Evolutionary conservation across 2,329 filamentous ascomycete genomes (phyloP), one percentile per base, ranked within the genome.

Genomic region (Fusarium sp.): DNA sequence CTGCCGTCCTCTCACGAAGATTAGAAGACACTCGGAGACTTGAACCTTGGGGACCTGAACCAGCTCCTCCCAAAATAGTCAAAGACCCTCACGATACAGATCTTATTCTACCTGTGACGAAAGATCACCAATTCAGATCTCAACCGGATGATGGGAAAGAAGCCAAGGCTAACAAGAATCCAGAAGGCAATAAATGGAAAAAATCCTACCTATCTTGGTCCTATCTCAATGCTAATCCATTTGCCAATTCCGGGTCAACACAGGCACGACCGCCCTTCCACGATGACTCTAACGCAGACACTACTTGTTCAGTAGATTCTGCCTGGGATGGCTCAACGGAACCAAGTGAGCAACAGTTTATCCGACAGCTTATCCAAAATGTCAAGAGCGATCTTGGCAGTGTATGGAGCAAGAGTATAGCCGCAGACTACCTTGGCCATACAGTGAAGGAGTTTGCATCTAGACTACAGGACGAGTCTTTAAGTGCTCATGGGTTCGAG

Each of bases 381-480:
- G 14, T 58, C 0, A 51, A 31, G 23, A 2, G 18, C 6, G 14
- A 42, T 23, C 11, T 42, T 23, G 40, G 40, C 40, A 42, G 18
- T 13, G 23, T 4, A 13, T 4, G 3, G 11, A 11, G 40, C 2
- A 6, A 36, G 29, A 4, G 49, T 2, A 13, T 58, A 1, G 40
- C n/a, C 0, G n/a, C 9, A n/a, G 36, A 13, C 1, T 46, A 46
- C 10, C 46, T 63, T 14, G 29, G 29, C 2, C 4, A 13, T 6
- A 18, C 6, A 0, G 13, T 64, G 9, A 4, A 13, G 4, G 42
- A 51, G 1, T 64, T 64, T 23, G 42, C 62, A 4, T 64, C 51
- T 61, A 64, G 36, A 44, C 60, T 64, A 2, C 34, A 64, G 13
- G 40, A 7, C 1, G 59, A 64, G 8, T 64, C 62, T 2, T 25